A percentile compares a stretch with the other conserved stretches of the same genome.
These are phyloP conservation scores for Takashimella koratensis DNA, from an alignment of 1,284 basidiomycete species.

Conservation along the genomic window DNA sequence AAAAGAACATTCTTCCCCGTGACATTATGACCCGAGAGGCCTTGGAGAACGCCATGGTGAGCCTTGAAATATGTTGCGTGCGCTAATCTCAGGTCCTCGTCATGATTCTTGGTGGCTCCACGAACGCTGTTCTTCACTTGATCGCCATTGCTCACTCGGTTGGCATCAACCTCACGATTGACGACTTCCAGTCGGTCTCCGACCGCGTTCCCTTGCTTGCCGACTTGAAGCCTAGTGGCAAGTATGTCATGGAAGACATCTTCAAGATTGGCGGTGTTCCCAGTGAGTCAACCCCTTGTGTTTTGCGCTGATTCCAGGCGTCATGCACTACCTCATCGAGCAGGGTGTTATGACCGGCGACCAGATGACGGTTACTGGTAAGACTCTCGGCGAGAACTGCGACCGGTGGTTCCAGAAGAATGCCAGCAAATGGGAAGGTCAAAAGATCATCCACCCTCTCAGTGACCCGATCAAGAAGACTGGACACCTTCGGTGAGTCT, in stretches of 20 bases:
- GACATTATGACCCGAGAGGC: conserved; percentile 95
- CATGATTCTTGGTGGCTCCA: conserved; percentile 91
- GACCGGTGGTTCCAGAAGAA: conserved; percentile 64
- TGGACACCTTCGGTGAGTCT: conserved; percentile 65
- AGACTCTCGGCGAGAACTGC: conserved; percentile 88
- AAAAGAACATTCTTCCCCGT: conserved; percentile 85
- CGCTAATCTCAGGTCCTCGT: conserved; percentile 64
- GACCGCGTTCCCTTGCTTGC: conserved; percentile 90
- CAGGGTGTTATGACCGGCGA: conserved; percentile 82
- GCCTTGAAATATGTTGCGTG: conserved; percentile 9
- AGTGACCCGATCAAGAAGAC: conserved; percentile 84
- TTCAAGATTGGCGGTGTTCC: conserved; percentile 89
- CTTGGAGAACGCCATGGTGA: conserved; percentile 92
- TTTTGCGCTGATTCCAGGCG: conserved; percentile 27
- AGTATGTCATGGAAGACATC: conserved; percentile 96
- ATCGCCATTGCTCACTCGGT: conserved; percentile 91
- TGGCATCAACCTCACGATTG: conserved; percentile 79
- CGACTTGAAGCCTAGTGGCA: conserved; percentile 90
- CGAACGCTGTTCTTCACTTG: conserved; percentile 88
- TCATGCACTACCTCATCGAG: conserved; percentile 74
- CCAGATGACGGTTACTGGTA: conserved; percentile 90
- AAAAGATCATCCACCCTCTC: conserved; percentile 77
- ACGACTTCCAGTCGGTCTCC: conserved; percentile 87
- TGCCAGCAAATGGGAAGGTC: conserved; percentile 66
- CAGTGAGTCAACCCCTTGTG: conserved; percentile 51